Conservation (phyloP, 352 stramenopile genomes). For the Saprolegnia diclina region DNA sequence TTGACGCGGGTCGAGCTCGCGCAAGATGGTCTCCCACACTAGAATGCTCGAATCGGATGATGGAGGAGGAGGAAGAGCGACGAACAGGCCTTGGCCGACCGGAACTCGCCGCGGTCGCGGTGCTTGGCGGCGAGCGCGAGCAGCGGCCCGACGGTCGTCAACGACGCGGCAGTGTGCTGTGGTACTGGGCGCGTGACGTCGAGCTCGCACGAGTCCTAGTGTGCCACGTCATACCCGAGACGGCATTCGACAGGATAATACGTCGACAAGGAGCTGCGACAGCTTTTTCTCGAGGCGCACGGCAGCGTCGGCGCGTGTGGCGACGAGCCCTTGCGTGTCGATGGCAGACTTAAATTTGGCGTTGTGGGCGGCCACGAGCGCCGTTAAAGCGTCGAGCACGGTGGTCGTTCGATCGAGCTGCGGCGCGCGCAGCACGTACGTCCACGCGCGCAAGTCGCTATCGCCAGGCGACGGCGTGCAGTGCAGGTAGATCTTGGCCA, state of each 20-base stretch:
- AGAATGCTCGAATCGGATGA: background rate
- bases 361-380: slow-evolving; percentile 38
- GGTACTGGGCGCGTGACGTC: background rate
- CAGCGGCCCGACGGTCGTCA: background rate
- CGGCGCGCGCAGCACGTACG: background rate
- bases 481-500: slow-evolving; percentile 53
- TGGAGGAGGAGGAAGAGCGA: background rate
- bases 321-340: slow-evolving; percentile 33
- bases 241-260: background rate
- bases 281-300: slow-evolving; percentile 19
- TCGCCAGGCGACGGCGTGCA: slow-evolving; percentile 26
- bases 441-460: slow-evolving; percentile 8
- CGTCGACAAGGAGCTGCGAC: slow-evolving; percentile 11
- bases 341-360: slow-evolving; percentile 39
- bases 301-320: slow-evolving; percentile 38
- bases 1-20: slow-evolving; percentile 6
- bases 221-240: background rate
- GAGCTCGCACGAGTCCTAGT: slow-evolving; percentile 23
- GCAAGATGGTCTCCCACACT: slow-evolving; percentile 22
- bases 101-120: slow-evolving; percentile 4
- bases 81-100: slow-evolving; percentile 18
- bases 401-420: background rate
- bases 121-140: slow-evolving; percentile 21
- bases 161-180: background rate
- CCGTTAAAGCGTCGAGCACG: slow-evolving; percentile 38